Evolutionary conservation across 2,329 filamentous ascomycete genomes (phyloP).

Genomic region (Cercospora sojina): DNA sequence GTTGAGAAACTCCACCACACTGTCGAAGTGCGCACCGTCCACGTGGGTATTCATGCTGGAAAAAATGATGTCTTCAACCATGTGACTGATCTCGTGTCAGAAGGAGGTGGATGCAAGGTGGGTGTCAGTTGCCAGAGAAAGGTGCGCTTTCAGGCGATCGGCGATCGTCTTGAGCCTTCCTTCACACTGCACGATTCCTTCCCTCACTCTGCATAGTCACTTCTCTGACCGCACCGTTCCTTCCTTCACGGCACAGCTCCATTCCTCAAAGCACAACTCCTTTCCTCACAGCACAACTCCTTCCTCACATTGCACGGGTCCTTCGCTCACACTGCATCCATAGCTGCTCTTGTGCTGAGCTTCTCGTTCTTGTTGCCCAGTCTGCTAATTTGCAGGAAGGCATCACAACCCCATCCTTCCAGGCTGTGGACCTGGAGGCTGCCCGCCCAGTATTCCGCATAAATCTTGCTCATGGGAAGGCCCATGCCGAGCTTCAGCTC

Average conservation of each 20-base stretch:
- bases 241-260: no score
- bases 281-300: no score
- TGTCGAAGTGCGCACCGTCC: not conserved
- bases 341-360: constrained; percentile 60
- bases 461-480: constrained; percentile 86
- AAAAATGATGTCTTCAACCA: not conserved
- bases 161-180: no score
- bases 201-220: no score
- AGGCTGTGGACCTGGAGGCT: constrained; percentile 86
- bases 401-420: constrained; percentile 94
- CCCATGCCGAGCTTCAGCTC: constrained; percentile 89
- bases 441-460: constrained; percentile 97
- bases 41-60: not conserved
- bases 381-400: constrained; percentile 93
- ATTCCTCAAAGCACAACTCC: no score
- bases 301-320: not conserved
- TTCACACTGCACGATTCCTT: no score
- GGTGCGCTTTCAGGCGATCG: no score
- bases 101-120: no score
- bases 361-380: constrained; percentile 98
- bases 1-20: constrained; percentile 1
- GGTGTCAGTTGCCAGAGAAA: not conserved
- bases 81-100: not conserved
- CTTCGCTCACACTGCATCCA: constrained; percentile 41
- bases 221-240: not conserved